phyloP scores from a whole-genome alignment of 306 rosid genomes.

The Begonia masoniana region DNA sequence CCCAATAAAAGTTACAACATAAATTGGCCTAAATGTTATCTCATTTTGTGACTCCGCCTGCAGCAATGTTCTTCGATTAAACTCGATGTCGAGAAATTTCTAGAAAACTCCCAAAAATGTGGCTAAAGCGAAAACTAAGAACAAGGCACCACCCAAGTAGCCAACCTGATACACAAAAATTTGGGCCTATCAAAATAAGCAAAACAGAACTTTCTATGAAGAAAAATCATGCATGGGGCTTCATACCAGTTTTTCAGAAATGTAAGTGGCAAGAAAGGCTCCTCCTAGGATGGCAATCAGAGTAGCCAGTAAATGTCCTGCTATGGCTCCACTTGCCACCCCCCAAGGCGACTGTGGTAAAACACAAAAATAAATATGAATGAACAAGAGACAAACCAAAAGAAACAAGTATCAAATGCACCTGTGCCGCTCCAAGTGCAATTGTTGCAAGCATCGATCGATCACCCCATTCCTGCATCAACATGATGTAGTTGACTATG shows the following conservation, averaged over 20 bases:
- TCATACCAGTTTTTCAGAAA: conserved; percentile 87
- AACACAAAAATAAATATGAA: conserved; percentile 8
- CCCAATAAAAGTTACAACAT: no score
- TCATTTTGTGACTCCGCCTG: no score
- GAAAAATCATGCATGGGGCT: background rate
- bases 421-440: conserved; percentile 98
- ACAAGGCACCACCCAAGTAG: conserved; percentile 74
- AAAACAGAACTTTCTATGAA: background rate
- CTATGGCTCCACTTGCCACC: conserved; percentile 89
- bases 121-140: conserved; percentile 76
- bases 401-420: conserved; percentile 5
- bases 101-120: conserved; percentile 78
- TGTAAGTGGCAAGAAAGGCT: conserved; percentile 83
- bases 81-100: background rate
- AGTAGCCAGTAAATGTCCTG: conserved; percentile 78
- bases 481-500: conserved; percentile 4
- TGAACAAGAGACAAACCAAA: background rate
- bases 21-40: no score
- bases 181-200: background rate
- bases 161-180: conserved; percentile 63
- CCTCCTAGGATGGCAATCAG: conserved; percentile 76
- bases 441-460: conserved; percentile 98
- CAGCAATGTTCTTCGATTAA: no score
- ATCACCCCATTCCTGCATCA: conserved; percentile 95
- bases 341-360: conserved; percentile 86